These are phyloP conservation scores for Penicillium roqueforti DNA, from an alignment of 495 filamentous ascomycete species.

Conservation along the genomic window DNA sequence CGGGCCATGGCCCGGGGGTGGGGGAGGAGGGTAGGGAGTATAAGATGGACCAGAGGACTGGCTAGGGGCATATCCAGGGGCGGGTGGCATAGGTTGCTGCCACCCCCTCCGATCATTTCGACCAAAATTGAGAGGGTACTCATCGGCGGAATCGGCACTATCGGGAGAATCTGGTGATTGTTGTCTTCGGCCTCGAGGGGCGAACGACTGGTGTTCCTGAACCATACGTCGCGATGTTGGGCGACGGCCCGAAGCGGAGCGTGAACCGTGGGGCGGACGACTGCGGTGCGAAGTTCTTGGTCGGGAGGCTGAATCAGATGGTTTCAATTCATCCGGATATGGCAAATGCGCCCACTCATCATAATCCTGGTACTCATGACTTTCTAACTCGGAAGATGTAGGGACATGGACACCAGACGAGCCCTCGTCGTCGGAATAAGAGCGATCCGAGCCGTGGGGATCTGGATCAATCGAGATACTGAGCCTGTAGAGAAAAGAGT, in stretches of 20 bases:
- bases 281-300: slow-evolving; percentile 51
- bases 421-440: slow-evolving; percentile 50
- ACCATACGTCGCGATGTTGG: slow-evolving; percentile 38
- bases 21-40: slow-evolving; percentile 22
- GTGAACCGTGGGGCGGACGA: slow-evolving; percentile 38
- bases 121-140: slow-evolving; percentile 36
- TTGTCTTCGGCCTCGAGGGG: slow-evolving; percentile 43
- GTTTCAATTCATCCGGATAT: slow-evolving; percentile 65
- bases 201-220: slow-evolving; percentile 35
- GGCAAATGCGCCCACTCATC: slow-evolving; percentile 50
- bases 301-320: slow-evolving; percentile 78
- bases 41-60: slow-evolving; percentile 43
- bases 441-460: slow-evolving; percentile 41
- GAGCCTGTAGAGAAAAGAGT: slow-evolving; percentile 31
- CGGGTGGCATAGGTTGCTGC: slow-evolving; percentile 30
- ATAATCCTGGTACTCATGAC: slow-evolving; percentile 50
- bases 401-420: slow-evolving; percentile 52
- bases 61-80: slow-evolving; percentile 45
- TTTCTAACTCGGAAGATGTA: slow-evolving; percentile 42
- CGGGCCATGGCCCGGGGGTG: slow-evolving; percentile 11
- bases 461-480: slow-evolving; percentile 47
- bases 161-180: slow-evolving; percentile 50
- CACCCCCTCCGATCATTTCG: slow-evolving; percentile 38
- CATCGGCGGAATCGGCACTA: slow-evolving; percentile 53
- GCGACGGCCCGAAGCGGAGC: slow-evolving; percentile 40